A percentile compares a stretch with the other conserved stretches of the same genome.
phyloP scores from a whole-genome alignment of 345 rosid genomes.

The Eucalyptus viminalis region DNA sequence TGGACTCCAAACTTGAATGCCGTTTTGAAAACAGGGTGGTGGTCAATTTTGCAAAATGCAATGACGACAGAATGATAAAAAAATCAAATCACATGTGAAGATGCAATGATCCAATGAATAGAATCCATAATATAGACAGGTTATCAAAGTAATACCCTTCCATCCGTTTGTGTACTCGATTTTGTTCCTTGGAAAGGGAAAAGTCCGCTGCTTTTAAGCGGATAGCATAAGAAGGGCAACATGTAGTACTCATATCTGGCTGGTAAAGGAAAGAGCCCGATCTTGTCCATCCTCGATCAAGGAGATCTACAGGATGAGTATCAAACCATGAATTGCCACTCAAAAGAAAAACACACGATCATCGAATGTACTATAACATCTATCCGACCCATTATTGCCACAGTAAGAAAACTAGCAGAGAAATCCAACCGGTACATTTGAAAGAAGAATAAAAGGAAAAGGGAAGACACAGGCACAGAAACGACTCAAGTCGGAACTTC shows the following conservation, averaged over 20 bases:
- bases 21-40: background rate
- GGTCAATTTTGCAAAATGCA: background rate
- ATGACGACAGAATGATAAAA: background rate
- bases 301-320: constrained; percentile 44
- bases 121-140: background rate
- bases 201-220: constrained; percentile 75
- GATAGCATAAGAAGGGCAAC: constrained; percentile 92
- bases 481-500: background rate
- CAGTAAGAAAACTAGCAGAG: background rate
- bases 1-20: background rate
- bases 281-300: constrained; percentile 94
- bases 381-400: background rate
- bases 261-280: constrained; percentile 75
- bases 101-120: background rate
- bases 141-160: constrained; percentile 37
- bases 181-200: constrained; percentile 70
- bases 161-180: constrained; percentile 46
- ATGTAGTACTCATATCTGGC: constrained; percentile 85
- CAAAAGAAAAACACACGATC: background rate
- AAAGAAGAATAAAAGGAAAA: background rate
- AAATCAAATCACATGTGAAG: background rate
- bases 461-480: background rate
- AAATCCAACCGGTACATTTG: background rate
- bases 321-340: background rate
- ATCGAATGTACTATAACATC: background rate